Conservation (phyloP, 139 green algal species). For the Chlamydomonas sp. region DNA sequence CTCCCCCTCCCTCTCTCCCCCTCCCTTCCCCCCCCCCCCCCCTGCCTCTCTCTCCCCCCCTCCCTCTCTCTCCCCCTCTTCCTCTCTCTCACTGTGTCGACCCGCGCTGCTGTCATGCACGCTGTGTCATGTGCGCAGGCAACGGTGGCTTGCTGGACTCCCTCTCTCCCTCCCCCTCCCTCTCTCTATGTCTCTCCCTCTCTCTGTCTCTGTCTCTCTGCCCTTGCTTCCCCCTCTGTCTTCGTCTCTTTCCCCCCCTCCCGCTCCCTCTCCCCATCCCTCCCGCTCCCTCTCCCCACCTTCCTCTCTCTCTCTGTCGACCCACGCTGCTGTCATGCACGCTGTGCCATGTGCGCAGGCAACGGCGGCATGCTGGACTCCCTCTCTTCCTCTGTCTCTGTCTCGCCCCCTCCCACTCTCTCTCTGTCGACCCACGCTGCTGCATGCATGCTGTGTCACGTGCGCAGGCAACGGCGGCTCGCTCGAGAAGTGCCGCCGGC, state of each 20-base stretch:
- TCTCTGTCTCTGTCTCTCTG: too few relatives aligned
- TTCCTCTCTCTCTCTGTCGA: neutral
- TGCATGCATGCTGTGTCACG: too few relatives aligned
- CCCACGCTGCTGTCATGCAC: too few relatives aligned
- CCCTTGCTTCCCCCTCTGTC: too few relatives aligned
- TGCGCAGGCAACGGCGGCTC: slow-evolving; percentile 83
- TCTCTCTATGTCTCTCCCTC: too few relatives aligned
- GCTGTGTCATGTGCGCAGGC: too few relatives aligned
- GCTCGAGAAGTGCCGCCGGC: slow-evolving; percentile 88
- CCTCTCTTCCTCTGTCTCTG: neutral
- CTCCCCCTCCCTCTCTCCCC: neutral
- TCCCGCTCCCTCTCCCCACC: neutral
- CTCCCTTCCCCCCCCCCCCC: neutral
- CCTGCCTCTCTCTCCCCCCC: neutral
- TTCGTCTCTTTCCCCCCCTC: too few relatives aligned
- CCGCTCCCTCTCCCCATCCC: too few relatives aligned
- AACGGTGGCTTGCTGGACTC: too few relatives aligned
- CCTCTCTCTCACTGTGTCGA: neutral
- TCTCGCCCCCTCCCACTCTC: neutral
- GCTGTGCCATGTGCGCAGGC: too few relatives aligned
- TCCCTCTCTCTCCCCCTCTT: neutral
- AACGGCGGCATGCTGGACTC: too few relatives aligned
- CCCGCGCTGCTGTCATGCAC: too few relatives aligned
- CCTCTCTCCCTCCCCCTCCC: neutral
- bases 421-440: neutral